Evolutionary conservation across 2,329 filamentous ascomycete genomes (phyloP), one percentile per base, ranked within the genome.

Genomic region (Hirsutella rhossiliensis): DNA sequence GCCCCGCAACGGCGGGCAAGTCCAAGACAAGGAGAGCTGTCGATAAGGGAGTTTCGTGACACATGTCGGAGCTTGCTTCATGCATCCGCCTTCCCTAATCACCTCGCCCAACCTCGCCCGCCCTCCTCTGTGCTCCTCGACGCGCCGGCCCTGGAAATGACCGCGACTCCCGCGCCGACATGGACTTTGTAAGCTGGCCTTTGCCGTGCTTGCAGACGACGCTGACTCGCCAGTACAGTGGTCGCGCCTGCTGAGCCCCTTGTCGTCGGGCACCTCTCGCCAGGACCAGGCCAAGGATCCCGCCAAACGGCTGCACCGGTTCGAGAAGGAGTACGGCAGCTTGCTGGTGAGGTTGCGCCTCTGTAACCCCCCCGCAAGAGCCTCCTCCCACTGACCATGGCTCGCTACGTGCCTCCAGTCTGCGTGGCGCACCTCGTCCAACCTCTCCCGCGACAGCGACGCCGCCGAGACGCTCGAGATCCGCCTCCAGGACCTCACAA

Each of bases 211-310:
- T 9, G 23, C 23, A 5, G 23, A 27, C 23, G 23, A 27, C 23
- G 23, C 23, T 28, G 28, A 23, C 17, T n/a, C 29, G 29, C 23
- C 23, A 30, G n/a, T 11, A 28, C 53, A 82, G 78, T 83, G 78
- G 78, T 77, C 77, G 66, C 76, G 78, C 64, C 69, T 82, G 64
- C 66, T 82, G 67, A 78, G 76, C 59, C 75, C 76, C 57, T 67
- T 82, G 54, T 74, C 73, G 53, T 65, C 73, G 54, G 69, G 68
- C 52, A 66, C 60, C 57, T 68, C 75, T 53, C 71, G 71, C 54
- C 78, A 73, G 61, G 76, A 79, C 56, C 71, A 72, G 49, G 73
- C 75, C 47, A 77, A 75, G 56, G 77, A 82, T 59, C 78, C 78
- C 39, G 68, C 76, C 47, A 75, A 76, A 56, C 76, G 78, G 48